phyloP scores from a whole-genome alignment of 2,329 filamentous ascomycete genomes.

The Cadophora sp. region DNA sequence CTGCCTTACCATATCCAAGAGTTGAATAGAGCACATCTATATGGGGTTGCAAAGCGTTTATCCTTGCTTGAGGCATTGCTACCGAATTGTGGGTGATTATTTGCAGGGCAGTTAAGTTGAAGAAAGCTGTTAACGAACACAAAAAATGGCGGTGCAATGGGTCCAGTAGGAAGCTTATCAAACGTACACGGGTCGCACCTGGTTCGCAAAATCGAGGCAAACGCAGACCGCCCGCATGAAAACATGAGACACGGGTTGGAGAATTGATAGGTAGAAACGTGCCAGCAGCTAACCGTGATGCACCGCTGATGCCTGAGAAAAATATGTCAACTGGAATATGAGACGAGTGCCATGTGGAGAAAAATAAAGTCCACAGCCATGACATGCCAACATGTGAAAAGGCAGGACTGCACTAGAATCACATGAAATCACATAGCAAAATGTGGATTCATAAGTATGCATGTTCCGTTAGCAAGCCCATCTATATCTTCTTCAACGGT shows the following conservation, averaged over 20 bases:
- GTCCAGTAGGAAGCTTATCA: not conserved
- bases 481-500: too few relatives aligned
- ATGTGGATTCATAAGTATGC: too few relatives aligned
- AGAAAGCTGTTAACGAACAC: not conserved
- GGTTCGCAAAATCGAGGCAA: not conserved
- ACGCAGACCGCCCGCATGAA: not conserved
- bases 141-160: not conserved
- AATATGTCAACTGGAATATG: not conserved
- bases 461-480: too few relatives aligned
- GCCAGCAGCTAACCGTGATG: slow-evolving; percentile 2
- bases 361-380: not conserved
- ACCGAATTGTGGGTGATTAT: not conserved
- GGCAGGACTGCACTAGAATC: too few relatives aligned
- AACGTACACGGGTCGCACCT: not conserved
- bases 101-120: not conserved
- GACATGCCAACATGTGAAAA: not conserved
- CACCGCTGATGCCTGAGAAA: not conserved
- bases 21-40: not conserved
- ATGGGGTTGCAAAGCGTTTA: not conserved
- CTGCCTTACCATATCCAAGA: slow-evolving; percentile 1
- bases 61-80: not conserved
- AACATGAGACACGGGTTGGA: not conserved
- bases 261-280: not conserved
- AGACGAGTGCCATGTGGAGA: not conserved
- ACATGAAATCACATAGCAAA: too few relatives aligned